A percentile compares a stretch with the other conserved stretches of the same genome.
Conservation (phyloP, 805 yeast genomes). For the Suhomyces emberorum region DNA sequence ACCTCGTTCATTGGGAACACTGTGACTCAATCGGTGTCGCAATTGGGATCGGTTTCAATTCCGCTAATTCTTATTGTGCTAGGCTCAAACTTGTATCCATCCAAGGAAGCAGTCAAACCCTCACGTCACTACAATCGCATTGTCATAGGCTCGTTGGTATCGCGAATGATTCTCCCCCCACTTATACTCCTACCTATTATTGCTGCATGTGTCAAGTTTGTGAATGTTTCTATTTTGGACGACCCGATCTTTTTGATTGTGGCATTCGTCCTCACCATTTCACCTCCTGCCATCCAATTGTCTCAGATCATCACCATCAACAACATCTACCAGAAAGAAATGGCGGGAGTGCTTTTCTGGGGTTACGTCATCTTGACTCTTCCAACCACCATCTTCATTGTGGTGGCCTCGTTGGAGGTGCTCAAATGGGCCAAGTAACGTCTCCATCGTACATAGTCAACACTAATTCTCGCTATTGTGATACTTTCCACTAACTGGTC, state of each 20-base stretch:
- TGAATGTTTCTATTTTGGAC: conserved; percentile 65
- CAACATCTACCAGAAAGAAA: conserved; percentile 71
- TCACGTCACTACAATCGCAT: conserved; percentile 60
- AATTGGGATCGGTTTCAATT: conserved; percentile 71
- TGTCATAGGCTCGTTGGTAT: conserved; percentile 64
- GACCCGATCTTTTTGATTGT: conserved; percentile 81
- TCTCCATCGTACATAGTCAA: no score
- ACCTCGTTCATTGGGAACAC: conserved; percentile 65
- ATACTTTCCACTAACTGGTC: no score
- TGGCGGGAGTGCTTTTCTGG: conserved; percentile 81
- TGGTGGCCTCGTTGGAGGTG: conserved; percentile 62
- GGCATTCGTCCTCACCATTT: conserved; percentile 67
- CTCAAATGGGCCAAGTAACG: conserved; percentile 29
- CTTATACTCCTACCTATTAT: conserved; percentile 64
- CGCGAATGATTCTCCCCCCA: conserved; percentile 78
- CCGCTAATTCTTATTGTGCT: conserved; percentile 73
- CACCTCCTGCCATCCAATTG: conserved; percentile 83
- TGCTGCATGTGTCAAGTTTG: conserved; percentile 58
- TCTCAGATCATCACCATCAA: conserved; percentile 79
- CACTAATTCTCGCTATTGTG: no score
- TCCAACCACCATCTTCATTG: conserved; percentile 72
- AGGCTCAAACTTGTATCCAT: conserved; percentile 76
- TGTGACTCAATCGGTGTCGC: conserved; percentile 56
- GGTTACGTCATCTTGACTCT: conserved; percentile 74
- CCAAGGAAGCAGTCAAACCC: conserved; percentile 63